A percentile compares a stretch with the other conserved stretches of the same genome.
Conservation (phyloP, 1,139 yeast genomes). For the Pichia sp. region DNA sequence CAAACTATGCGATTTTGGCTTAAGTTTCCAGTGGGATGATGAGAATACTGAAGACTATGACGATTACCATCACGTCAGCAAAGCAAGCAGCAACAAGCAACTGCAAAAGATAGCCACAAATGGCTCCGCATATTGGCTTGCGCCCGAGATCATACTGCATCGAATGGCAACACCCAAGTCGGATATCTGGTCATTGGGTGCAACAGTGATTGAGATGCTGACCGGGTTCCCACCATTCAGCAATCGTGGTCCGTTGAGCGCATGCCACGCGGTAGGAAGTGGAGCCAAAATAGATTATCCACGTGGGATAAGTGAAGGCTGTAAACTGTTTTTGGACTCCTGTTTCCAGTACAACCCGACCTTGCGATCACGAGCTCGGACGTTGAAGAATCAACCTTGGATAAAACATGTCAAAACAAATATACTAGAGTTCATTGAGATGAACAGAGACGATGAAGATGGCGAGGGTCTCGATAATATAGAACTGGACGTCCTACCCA, state of each 20-base stretch:
- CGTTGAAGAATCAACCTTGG: conserved; percentile 64
- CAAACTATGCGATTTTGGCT: conserved; percentile 77
- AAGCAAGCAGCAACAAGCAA: conserved; percentile 17
- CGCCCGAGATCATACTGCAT: conserved; percentile 68
- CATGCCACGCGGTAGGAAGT: conserved; percentile 87
- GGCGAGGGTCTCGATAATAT: neutral
- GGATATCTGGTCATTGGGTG: conserved; percentile 92
- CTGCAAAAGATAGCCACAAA: conserved; percentile 34
- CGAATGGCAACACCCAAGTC: conserved; percentile 51
- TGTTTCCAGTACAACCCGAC: conserved; percentile 79
- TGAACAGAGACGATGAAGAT: conserved; percentile 10
- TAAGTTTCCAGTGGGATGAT: conserved; percentile 47
- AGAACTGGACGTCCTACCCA: too few species aligned
- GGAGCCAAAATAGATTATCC: conserved; percentile 83
- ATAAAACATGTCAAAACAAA: conserved; percentile 27
- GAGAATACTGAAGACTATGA: conserved; percentile 12
- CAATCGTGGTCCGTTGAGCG: conserved; percentile 77
- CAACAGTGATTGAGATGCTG: conserved; percentile 81
- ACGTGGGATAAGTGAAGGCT: conserved; percentile 42
- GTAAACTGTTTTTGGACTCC: conserved; percentile 61
- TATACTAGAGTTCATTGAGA: conserved; percentile 17
- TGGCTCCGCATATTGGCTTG: conserved; percentile 88
- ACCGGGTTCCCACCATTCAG: conserved; percentile 89
- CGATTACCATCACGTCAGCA: neutral
- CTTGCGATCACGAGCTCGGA: conserved; percentile 53